These are phyloP conservation scores for Tylopilus sp. DNA, from an alignment of 768 basidiomycete species.

Conservation along the genomic window DNA sequence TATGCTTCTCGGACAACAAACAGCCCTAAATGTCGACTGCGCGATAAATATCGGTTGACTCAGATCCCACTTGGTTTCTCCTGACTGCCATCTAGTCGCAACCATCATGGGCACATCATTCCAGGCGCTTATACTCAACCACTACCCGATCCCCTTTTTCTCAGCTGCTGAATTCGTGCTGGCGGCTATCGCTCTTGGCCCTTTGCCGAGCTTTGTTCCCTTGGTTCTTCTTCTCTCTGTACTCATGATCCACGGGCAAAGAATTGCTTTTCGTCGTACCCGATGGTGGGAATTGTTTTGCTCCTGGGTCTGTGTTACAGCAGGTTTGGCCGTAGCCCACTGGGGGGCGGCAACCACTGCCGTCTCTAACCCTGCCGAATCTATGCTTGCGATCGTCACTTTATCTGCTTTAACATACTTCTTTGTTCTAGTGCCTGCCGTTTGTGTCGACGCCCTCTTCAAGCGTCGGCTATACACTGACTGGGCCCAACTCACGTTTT, in stretches of 20 bases:
- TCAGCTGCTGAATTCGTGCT: slow-evolving; percentile 20
- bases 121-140: slow-evolving; percentile 23
- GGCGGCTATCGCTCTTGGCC: slow-evolving; percentile 25
- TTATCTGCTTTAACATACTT: slow-evolving; percentile 44
- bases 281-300: slow-evolving; percentile 28
- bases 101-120: slow-evolving; percentile 24
- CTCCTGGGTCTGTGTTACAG: slow-evolving; percentile 37
- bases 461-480: slow-evolving; percentile 25
- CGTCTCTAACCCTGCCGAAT: slow-evolving; percentile 48
- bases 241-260: slow-evolving; percentile 31
- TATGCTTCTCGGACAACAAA: slow-evolving; percentile 15
- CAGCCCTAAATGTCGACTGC: slow-evolving; percentile 16
- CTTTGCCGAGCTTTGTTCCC: slow-evolving; percentile 33
- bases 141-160: slow-evolving; percentile 25
- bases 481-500: slow-evolving; percentile 51
- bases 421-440: slow-evolving; percentile 35
- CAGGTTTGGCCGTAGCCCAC: slow-evolving; percentile 41
- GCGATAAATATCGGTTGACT: slow-evolving; percentile 13
- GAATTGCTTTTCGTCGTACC: slow-evolving; percentile 27
- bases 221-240: slow-evolving; percentile 27
- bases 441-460: slow-evolving; percentile 39
- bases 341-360: slow-evolving; percentile 47
- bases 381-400: slow-evolving; percentile 43
- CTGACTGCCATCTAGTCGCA: slow-evolving; percentile 8
- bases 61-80: background rate